Percentiles rank a stretch among this genome's conserved stretches.
Conservation (phyloP, 768 basidiomycete species). For the Sarcomyxa edulis region DNA sequence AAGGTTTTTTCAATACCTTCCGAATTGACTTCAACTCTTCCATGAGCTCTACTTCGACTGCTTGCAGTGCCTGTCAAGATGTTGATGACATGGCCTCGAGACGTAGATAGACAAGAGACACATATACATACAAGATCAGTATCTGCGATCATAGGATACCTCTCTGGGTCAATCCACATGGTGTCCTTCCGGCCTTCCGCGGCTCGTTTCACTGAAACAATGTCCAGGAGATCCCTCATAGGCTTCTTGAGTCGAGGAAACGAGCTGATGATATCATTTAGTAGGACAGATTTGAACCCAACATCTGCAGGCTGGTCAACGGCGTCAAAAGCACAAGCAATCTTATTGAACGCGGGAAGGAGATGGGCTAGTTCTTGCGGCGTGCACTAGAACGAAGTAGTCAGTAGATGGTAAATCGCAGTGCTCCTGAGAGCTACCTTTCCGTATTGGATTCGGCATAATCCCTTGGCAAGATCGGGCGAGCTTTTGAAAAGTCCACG, state of each 20-base stretch:
- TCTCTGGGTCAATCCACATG: slow-evolving; percentile 58
- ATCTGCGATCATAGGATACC: slow-evolving; percentile 49
- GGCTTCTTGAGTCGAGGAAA: slow-evolving; percentile 62
- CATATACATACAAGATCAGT: slow-evolving; percentile 49
- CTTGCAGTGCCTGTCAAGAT: slow-evolving; percentile 50
- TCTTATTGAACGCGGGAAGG: slow-evolving; percentile 68
- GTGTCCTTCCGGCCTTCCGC: slow-evolving; percentile 58
- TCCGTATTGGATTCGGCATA: slow-evolving; percentile 87
- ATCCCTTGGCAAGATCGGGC: slow-evolving; percentile 85
- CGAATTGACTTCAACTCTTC: slow-evolving; percentile 72
- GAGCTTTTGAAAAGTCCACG: slow-evolving; percentile 63
- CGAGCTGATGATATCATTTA: slow-evolving; percentile 65
- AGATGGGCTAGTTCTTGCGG: slow-evolving; percentile 77
- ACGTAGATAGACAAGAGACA: neutral
- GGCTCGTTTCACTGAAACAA: slow-evolving; percentile 59
- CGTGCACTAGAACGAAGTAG: slow-evolving; percentile 49
- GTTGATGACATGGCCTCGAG: slow-evolving; percentile 6
- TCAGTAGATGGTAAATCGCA: neutral
- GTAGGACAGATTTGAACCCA: slow-evolving; percentile 58
- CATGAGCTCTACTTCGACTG: slow-evolving; percentile 64
- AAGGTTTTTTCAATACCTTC: slow-evolving; percentile 66
- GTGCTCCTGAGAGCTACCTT: slow-evolving; percentile 47
- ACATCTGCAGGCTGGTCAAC: slow-evolving; percentile 36
- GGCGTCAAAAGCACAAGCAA: slow-evolving; percentile 58
- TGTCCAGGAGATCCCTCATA: slow-evolving; percentile 45